A percentile compares a stretch with the other conserved stretches of the same genome.
Conservation (phyloP, 2,329 filamentous ascomycete species). For the Penicillium olsonii region DNA sequence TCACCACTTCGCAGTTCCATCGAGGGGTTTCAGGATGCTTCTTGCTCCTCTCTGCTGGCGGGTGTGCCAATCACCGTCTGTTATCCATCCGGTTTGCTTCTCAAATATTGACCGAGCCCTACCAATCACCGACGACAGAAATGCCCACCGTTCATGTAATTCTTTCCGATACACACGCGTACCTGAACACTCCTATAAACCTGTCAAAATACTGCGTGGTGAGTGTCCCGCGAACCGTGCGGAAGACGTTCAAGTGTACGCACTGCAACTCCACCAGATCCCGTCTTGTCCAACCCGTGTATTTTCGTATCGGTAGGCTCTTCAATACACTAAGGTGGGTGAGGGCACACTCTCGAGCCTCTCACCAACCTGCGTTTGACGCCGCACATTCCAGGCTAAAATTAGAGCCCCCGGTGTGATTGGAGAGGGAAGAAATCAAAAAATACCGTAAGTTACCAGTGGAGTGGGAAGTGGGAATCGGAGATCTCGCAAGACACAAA, state of each 20-base stretch:
- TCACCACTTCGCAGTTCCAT: constrained; percentile 28
- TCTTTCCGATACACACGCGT: not conserved
- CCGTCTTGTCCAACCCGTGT: constrained; percentile 9
- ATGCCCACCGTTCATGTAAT: not conserved
- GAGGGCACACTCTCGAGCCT: constrained; percentile 18
- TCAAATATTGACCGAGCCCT: not conserved
- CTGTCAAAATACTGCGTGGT: not conserved
- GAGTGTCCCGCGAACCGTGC: not conserved
- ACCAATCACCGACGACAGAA: not conserved
- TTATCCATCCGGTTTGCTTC: not conserved
- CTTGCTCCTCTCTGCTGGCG: constrained; percentile 4
- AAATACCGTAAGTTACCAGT: constrained; percentile 1
- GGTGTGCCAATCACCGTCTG: constrained; percentile 1
- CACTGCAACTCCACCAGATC: constrained; percentile 9
- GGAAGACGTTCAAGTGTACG: not conserved
- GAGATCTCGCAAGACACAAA: constrained; percentile 19
- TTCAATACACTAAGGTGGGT: constrained; percentile 8
- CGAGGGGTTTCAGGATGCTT: constrained; percentile 28
- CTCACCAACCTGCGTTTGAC: constrained; percentile 37
- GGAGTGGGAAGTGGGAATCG: constrained; percentile 14
- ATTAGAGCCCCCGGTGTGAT: constrained; percentile 37
- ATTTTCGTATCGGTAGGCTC: not conserved
- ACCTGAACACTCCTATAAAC: not conserved
- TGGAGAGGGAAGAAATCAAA: constrained; percentile 14
- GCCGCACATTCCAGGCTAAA: constrained; percentile 40